Conservation (phyloP, 169 alveolate genomes). For the Plasmodium coatneyi region DNA sequence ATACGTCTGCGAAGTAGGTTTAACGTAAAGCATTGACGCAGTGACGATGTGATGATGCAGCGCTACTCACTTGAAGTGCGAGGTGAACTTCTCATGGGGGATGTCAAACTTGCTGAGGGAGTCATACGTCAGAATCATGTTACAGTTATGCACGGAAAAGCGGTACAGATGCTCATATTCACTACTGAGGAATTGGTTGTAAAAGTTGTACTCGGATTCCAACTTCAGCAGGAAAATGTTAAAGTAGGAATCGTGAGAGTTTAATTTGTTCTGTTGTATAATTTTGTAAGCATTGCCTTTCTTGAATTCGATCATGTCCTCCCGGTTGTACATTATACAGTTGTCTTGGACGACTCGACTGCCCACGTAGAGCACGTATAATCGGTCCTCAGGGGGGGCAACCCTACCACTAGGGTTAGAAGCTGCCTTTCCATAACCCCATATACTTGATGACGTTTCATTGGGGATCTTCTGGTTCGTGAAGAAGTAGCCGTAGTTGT, state of each 20-base stretch:
- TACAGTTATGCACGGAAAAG: slow-evolving; percentile 35
- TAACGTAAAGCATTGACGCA: not conserved
- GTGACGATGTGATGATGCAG: not conserved
- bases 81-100: slow-evolving; percentile 61
- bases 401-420: not conserved
- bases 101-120: slow-evolving; percentile 27
- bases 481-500: slow-evolving; percentile 69
- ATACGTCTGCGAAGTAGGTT: not conserved
- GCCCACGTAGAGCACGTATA: slow-evolving; percentile 45
- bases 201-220: slow-evolving; percentile 53
- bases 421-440: not conserved
- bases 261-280: slow-evolving; percentile 19
- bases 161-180: not conserved
- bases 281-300: slow-evolving; percentile 27
- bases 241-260: slow-evolving; percentile 5
- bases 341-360: slow-evolving; percentile 17
- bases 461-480: slow-evolving; percentile 34
- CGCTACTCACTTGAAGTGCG: slow-evolving; percentile 42
- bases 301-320: slow-evolving; percentile 49
- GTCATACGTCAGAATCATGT: slow-evolving; percentile 21
- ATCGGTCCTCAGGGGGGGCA: not conserved
- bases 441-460: not conserved
- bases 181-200: not conserved
- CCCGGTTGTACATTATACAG: slow-evolving; percentile 22
- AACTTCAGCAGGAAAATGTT: slow-evolving; percentile 33